Evolutionary conservation across 768 basidiomycete genomes (phyloP), one percentile per base, ranked within the genome.

Genomic region (Omphalotus guepiniiformis): DNA sequence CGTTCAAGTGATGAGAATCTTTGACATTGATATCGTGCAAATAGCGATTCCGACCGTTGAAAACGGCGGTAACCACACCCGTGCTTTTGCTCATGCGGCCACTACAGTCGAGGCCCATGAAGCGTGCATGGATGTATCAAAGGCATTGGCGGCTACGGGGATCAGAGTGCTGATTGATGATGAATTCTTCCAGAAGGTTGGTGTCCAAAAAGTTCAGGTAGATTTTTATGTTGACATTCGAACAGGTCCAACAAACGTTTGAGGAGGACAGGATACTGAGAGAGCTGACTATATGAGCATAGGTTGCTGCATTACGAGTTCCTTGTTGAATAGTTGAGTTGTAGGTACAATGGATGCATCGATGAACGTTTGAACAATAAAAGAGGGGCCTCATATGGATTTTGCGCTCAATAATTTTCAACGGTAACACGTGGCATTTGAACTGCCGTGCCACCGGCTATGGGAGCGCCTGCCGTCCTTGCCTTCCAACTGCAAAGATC

Each of bases 11-110:
- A 26, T 19, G 21, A 11, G 12, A n/a, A 11, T 3, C 16, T 54
- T 8, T 36, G 34, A 22, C 27, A 5, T 42, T 18, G 39, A 27
- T 39, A 19, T n/a, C n/a, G n/a, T 9, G 30, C 13, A 27, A 23
- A 49, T 49, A 89, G 88, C 85, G 9, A 92, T 92, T 34, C 90
- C 89, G 3, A 88, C 85, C 0, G 69, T 79, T 18, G 60, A 67
- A 0, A 72, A 80, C 53, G 89, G 88, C 9, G 88, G 88, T 6
- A 91, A 91, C 57, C 90, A 92, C 55, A 91, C 90, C 0, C 66
- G 65, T 2, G 80, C 68, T 11, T 92, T 92, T 59, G 66, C 77
- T n/a, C 64, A 76, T 16, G 68, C 86, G 0, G 87, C 87, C 0
- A 71, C 77, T 0, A 83, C 79, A 0, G 60, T 68, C 3, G 68